These are phyloP conservation scores for Russula sp. DNA, from an alignment of 768 basidiomycete species.

Conservation along the genomic window DNA sequence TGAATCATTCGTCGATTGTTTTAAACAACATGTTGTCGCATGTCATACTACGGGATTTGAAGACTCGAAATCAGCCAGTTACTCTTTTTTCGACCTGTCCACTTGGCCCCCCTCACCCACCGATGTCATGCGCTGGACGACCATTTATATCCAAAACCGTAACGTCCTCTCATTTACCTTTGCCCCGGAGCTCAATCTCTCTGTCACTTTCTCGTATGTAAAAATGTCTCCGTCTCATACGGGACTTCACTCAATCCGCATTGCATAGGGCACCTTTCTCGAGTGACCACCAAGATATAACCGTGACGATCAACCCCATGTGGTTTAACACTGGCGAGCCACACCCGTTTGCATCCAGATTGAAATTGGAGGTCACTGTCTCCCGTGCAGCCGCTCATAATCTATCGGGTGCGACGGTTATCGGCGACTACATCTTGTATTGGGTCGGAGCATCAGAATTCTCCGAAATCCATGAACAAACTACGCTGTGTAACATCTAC, in stretches of 20 bases:
- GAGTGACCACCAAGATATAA: neutral
- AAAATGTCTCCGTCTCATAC: neutral
- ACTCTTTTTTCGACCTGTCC: conserved; percentile 17
- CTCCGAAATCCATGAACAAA: neutral
- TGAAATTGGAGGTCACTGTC: conserved; percentile 6
- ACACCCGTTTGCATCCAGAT: conserved; percentile 13
- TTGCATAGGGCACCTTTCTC: conserved; percentile 7
- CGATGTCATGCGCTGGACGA: conserved; percentile 8
- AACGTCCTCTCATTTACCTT: conserved; percentile 21
- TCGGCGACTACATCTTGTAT: conserved; percentile 21
- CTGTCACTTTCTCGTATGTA: conserved; percentile 19
- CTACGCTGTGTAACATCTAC: conserved; percentile 13
- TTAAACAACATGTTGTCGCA: conserved; percentile 14
- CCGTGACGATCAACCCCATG: conserved; percentile 11
- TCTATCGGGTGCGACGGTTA: conserved; percentile 17
- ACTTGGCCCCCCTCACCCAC: neutral
- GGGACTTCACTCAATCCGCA: neutral
- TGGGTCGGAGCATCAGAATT: conserved; percentile 10
- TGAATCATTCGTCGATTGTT: neutral
- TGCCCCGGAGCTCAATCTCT: conserved; percentile 20
- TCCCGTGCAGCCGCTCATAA: conserved; percentile 13
- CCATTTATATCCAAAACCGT: conserved; percentile 4
- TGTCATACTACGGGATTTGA: too few relatives aligned
- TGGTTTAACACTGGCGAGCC: conserved; percentile 15
- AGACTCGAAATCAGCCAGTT: too few relatives aligned